Percentiles rank a stretch among this genome's conserved stretches.
Evolutionary conservation across 2,329 filamentous ascomycete species (phyloP).

Genomic region (Ploettnerulaceae sp.): DNA sequence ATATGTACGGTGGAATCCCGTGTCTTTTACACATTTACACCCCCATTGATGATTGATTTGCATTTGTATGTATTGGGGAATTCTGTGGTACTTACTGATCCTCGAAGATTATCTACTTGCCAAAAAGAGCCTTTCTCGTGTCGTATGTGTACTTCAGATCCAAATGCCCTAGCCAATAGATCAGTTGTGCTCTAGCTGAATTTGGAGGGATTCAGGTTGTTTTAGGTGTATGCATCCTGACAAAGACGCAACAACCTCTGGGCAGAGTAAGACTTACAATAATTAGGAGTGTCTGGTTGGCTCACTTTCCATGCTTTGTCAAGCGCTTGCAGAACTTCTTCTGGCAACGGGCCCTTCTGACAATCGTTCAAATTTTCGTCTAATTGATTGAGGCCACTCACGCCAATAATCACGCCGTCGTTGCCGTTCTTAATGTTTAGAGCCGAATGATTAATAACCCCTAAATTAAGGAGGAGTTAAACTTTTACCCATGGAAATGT

Average conservation of each 20-base stretch:
- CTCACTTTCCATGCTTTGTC: constrained; percentile 59
- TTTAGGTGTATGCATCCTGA: too few species aligned
- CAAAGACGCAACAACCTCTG: too few species aligned
- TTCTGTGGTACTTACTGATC: background rate
- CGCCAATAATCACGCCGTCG: constrained; percentile 41
- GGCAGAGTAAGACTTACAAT: too few species aligned
- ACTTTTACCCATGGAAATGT: too few species aligned
- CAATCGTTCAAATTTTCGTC: constrained; percentile 39
- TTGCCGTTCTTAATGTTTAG: constrained; percentile 46
- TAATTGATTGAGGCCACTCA: constrained; percentile 38
- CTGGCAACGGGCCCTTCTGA: constrained; percentile 54
- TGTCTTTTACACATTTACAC: too few species aligned
- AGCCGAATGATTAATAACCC: constrained; percentile 52
- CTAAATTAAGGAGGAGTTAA: too few species aligned
- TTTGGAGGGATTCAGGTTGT: too few species aligned
- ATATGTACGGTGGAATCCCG: too few species aligned
- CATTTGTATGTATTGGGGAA: background rate
- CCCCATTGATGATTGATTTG: too few species aligned
- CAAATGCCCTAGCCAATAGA: too few species aligned
- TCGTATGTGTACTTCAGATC: constrained; percentile 30
- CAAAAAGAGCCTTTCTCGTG: constrained; percentile 23
- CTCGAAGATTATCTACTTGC: background rate
- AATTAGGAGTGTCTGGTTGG: constrained; percentile 41
- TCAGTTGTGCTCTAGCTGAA: too few species aligned
- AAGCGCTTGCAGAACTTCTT: constrained; percentile 58